Conservation (phyloP, 257 asterid species). For the Fraxinus cuspidata region DNA sequence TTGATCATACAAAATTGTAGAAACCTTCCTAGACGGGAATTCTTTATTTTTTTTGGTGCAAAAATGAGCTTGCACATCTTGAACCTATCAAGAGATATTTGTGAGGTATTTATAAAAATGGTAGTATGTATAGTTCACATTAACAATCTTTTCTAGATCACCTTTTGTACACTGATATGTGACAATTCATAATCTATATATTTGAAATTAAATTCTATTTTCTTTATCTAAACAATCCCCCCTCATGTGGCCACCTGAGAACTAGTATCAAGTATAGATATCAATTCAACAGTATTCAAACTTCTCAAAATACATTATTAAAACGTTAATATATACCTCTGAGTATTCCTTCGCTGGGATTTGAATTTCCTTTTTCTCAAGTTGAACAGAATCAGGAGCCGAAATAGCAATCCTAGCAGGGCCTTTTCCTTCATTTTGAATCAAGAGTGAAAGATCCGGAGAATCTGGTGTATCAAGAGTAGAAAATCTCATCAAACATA, state of each 20-base stretch:
- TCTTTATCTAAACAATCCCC: background rate
- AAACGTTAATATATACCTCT: constrained; percentile 47
- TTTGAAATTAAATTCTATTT: background rate
- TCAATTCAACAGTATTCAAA: background rate
- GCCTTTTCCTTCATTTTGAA: constrained; percentile 73
- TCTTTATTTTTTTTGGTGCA: background rate
- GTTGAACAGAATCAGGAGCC: constrained; percentile 63
- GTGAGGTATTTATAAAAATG: background rate
- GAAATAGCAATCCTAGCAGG: constrained; percentile 48
- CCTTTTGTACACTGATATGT: background rate
- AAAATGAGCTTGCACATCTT: background rate
- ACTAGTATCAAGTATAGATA: constrained; percentile 10
- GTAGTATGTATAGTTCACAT: background rate
- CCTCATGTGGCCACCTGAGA: background rate
- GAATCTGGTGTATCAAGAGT: constrained; percentile 56
- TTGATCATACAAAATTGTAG: background rate
- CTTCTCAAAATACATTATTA: constrained; percentile 13
- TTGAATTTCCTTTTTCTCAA: constrained; percentile 55
- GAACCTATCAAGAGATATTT: background rate
- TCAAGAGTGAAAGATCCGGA: constrained; percentile 74
- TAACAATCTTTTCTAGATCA: background rate
- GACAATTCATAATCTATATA: background rate
- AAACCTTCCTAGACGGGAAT: background rate
- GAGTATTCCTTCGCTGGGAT: constrained; percentile 61
- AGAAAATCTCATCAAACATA: background rate